These are phyloP conservation scores for Parastagonospora nodorum DNA, from an alignment of 2,329 filamentous ascomycete species.

Conservation along the genomic window DNA sequence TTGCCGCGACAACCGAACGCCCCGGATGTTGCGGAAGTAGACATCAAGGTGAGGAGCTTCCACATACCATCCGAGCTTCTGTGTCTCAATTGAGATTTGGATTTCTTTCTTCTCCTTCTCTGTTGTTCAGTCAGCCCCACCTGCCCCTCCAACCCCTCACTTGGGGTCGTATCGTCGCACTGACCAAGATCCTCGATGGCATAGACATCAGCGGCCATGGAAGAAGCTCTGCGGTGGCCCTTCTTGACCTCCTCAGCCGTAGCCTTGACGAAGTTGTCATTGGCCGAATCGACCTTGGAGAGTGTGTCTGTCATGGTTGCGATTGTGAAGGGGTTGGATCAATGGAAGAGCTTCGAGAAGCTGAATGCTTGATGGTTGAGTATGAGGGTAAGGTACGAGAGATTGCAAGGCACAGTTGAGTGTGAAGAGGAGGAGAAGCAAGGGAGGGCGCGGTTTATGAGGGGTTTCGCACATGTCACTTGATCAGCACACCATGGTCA, in stretches of 20 bases:
- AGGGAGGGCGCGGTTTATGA: conserved; percentile 39
- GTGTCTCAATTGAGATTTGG: conserved; percentile 78
- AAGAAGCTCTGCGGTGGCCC: conserved; percentile 72
- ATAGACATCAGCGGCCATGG: conserved; percentile 72
- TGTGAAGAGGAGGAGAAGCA: conserved; percentile 28
- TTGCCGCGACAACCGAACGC: neutral
- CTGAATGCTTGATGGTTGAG: conserved; percentile 7
- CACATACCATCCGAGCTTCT: conserved; percentile 84
- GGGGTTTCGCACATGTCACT: conserved; percentile 41
- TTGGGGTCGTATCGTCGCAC: conserved; percentile 39
- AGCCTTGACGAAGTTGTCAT: conserved; percentile 6
- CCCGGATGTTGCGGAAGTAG: neutral
- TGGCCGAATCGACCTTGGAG: conserved; percentile 80
- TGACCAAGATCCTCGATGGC: conserved; percentile 87
- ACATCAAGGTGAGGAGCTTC: conserved; percentile 1
- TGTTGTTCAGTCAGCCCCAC: conserved; percentile 51
- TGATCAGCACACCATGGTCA: conserved; percentile 42
- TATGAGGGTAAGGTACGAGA: conserved; percentile 8
- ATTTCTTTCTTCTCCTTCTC: conserved; percentile 76
- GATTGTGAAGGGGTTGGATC: conserved; percentile 7
- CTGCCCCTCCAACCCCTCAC: conserved; percentile 30
- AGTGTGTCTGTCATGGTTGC: conserved; percentile 62
- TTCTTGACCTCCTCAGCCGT: conserved; percentile 65
- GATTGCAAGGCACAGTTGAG: conserved; percentile 28
- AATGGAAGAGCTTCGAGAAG: conserved; percentile 23